Evolutionary conservation across 2,329 filamentous ascomycete genomes (phyloP).

Genomic region (Cladosporium sp.): DNA sequence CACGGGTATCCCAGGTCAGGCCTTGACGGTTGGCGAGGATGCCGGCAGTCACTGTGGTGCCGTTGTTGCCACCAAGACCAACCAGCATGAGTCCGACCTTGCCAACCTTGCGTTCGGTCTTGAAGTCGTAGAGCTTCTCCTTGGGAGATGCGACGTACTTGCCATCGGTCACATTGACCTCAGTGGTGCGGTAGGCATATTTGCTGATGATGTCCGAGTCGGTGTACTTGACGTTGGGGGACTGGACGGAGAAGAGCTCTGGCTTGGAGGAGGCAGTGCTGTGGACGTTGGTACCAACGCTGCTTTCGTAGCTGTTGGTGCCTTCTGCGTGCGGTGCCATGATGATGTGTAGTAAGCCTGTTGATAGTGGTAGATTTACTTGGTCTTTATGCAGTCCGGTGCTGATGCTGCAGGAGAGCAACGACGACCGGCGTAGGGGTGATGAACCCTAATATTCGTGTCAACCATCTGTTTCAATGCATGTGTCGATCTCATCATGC

Average conservation of each 20-base stretch:
- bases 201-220: slow-evolving; percentile 83
- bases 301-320: slow-evolving; percentile 39
- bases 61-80: slow-evolving; percentile 97
- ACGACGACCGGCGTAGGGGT: slow-evolving; percentile 96
- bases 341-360: neutral
- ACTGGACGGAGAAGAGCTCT: slow-evolving; percentile 79
- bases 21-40: slow-evolving; percentile 91
- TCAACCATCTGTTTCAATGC: neutral
- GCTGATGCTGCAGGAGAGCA: slow-evolving; percentile 74
- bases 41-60: slow-evolving; percentile 92
- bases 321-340: slow-evolving; percentile 95
- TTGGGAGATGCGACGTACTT: slow-evolving; percentile 79
- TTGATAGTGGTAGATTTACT: slow-evolving; percentile 35
- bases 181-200: slow-evolving; percentile 95
- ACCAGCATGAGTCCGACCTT: slow-evolving; percentile 97
- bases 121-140: slow-evolving; percentile 93
- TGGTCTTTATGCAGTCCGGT: slow-evolving; percentile 47
- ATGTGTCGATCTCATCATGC: too few species aligned
- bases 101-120: slow-evolving; percentile 87
- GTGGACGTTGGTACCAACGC: slow-evolving; percentile 23
- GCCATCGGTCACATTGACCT: slow-evolving; percentile 67
- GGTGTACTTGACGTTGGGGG: slow-evolving; percentile 88
- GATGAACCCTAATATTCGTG: slow-evolving; percentile 63
- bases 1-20: slow-evolving; percentile 88
- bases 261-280: slow-evolving; percentile 35